Percentiles rank a stretch among this genome's conserved stretches.
Evolutionary conservation across 2,329 filamentous ascomycete genomes (phyloP).

Genomic region (Tolypocladium capitatum): DNA sequence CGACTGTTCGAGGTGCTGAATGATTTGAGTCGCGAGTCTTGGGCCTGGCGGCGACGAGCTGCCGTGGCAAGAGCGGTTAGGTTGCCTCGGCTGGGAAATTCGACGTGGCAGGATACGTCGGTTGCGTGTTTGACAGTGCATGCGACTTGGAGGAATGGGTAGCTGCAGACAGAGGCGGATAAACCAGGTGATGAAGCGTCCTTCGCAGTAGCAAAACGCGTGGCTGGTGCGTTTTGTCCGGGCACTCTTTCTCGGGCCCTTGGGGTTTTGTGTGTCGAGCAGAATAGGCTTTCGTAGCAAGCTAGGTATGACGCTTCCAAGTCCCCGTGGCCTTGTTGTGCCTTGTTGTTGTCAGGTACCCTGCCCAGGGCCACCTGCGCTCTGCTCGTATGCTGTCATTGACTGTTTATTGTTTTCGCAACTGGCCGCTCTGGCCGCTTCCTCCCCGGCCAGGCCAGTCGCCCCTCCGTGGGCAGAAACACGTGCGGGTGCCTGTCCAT

Average conservation of each 20-base stretch:
- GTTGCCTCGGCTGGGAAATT: slow-evolving; percentile 1
- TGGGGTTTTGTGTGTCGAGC: neutral
- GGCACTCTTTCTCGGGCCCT: no score
- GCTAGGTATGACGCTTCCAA: neutral
- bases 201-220: no score
- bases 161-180: neutral
- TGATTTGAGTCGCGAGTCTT: neutral
- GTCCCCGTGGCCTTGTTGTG: no score
- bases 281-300: neutral
- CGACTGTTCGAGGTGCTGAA: neutral
- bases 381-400: neutral
- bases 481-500: no score
- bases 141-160: neutral
- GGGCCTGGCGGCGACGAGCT: neutral
- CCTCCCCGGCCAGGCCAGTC: neutral
- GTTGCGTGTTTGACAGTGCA: neutral
- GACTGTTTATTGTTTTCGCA: neutral
- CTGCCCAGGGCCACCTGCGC: no score
- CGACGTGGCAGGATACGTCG: neutral
- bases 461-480: no score
- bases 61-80: neutral
- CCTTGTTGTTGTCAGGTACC: no score
- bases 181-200: neutral
- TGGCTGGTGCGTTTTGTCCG: no score
- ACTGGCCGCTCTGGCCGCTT: neutral